Evolutionary conservation across 2,329 filamentous ascomycete genomes (phyloP).

Genomic region (Sporothrix dimorphospora): DNA sequence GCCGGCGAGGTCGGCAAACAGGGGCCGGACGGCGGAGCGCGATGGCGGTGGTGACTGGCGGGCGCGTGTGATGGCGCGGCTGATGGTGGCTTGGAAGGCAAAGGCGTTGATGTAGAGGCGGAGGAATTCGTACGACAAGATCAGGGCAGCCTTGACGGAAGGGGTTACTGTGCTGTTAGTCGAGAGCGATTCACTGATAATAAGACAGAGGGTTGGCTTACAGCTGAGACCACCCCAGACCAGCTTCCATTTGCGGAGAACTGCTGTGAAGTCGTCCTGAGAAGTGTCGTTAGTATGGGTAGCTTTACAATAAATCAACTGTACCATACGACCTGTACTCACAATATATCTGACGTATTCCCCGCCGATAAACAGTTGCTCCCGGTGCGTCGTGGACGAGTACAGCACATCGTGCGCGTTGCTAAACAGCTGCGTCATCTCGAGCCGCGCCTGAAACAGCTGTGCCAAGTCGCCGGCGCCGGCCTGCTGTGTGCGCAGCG

Average conservation of each 20-base stretch:
- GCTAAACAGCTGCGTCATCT: conserved; percentile 71
- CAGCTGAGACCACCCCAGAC: conserved; percentile 69
- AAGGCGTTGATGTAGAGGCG: conserved; percentile 76
- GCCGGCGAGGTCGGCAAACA: conserved; percentile 57
- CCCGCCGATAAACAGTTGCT: conserved; percentile 70
- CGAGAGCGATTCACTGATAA: neutral
- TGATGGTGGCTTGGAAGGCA: conserved; percentile 71
- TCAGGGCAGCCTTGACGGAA: conserved; percentile 66
- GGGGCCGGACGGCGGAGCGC: conserved; percentile 41
- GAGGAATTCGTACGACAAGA: conserved; percentile 73
- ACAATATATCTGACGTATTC: conserved; percentile 73
- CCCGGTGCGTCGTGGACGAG: conserved; percentile 69
- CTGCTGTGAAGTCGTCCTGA: conserved; percentile 67
- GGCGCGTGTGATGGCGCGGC: conserved; percentile 50
- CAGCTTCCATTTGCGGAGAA: conserved; percentile 71
- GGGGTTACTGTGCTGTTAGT: conserved; percentile 53
- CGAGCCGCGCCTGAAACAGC: conserved; percentile 71
- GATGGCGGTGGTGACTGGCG: conserved; percentile 41
- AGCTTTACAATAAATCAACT: too few relatives aligned
- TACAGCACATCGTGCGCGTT: conserved; percentile 76
- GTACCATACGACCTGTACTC: conserved; percentile 24
- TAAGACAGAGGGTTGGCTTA: conserved; percentile 39
- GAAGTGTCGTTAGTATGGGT: neutral
- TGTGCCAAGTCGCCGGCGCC: conserved; percentile 69
- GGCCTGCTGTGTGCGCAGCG: conserved; percentile 59